Conservation (phyloP, 2,329 filamentous ascomycete species). For the Sporothrix euskadiensis region DNA sequence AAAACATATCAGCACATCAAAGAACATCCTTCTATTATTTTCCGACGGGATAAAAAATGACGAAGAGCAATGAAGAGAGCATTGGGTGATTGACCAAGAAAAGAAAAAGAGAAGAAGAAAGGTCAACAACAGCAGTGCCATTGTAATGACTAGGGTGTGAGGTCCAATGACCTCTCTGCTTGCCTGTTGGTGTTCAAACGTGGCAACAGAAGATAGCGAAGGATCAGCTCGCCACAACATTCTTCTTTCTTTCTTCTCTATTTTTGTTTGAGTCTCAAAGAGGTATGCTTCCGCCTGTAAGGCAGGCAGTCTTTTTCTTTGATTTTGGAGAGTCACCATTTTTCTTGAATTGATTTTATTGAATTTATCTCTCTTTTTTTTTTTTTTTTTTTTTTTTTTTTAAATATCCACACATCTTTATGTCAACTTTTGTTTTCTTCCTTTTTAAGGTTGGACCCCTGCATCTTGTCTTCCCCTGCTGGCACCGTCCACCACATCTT, state of each 20-base stretch:
- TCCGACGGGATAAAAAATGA: neutral
- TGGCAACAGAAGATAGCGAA: neutral
- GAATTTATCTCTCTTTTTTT: neutral
- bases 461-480: neutral
- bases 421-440: neutral
- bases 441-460: conserved; percentile 15
- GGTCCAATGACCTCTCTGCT: neutral
- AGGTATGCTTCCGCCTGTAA: neutral
- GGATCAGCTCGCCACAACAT: neutral
- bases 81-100: neutral
- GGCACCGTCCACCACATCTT: neutral
- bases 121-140: neutral
- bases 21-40: neutral
- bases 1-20: neutral
- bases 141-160: neutral
- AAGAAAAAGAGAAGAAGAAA: neutral
- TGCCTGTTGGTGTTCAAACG: neutral
- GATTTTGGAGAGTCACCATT: neutral
- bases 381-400: neutral
- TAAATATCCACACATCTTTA: neutral
- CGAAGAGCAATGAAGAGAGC: neutral
- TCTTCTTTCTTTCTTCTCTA: neutral
- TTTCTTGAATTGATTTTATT: neutral
- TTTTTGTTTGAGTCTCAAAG: neutral
- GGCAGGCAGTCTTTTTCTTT: neutral